Evolutionary conservation across 2,329 filamentous ascomycete genomes (phyloP).

Genomic region (Polychaeton citri): DNA sequence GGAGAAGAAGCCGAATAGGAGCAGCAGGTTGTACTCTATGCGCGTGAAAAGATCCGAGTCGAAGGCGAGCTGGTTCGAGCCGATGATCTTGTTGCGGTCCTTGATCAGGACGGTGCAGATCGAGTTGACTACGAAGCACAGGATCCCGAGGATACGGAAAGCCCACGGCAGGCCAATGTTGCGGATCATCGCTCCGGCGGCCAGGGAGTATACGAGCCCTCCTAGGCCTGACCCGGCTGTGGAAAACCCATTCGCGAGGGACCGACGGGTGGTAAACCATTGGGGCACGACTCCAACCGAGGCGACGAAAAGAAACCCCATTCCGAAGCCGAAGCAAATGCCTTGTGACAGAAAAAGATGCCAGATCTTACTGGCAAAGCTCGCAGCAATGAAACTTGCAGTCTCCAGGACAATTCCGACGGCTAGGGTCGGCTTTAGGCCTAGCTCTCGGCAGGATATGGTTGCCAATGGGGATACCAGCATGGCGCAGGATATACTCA

Average conservation of each 20-base stretch:
- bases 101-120: conserved; percentile 49
- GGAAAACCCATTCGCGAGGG: conserved; percentile 55
- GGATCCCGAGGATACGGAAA: conserved; percentile 50
- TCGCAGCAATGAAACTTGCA: conserved; percentile 53
- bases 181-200: conserved; percentile 54
- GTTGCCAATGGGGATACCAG: conserved; percentile 57
- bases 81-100: conserved; percentile 60
- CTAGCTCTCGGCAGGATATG: conserved; percentile 43
- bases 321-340: conserved; percentile 61
- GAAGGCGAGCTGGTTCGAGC: conserved; percentile 54
- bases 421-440: conserved; percentile 51
- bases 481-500: conserved; percentile 53
- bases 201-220: conserved; percentile 57
- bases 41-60: conserved; percentile 49
- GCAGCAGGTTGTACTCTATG: conserved; percentile 49
- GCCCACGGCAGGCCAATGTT: conserved; percentile 53
- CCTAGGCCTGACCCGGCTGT: conserved; percentile 62
- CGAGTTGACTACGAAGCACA: conserved; percentile 51
- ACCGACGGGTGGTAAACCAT: conserved; percentile 58
- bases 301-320: conserved; percentile 63
- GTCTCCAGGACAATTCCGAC: conserved; percentile 53
- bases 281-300: conserved; percentile 56
- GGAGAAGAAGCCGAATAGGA: conserved; percentile 56
- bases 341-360: conserved; percentile 66
- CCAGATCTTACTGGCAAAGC: conserved; percentile 56